Evolutionary conservation across 2,329 filamentous ascomycete genomes (phyloP).

Genomic region (Xylaria sp.): DNA sequence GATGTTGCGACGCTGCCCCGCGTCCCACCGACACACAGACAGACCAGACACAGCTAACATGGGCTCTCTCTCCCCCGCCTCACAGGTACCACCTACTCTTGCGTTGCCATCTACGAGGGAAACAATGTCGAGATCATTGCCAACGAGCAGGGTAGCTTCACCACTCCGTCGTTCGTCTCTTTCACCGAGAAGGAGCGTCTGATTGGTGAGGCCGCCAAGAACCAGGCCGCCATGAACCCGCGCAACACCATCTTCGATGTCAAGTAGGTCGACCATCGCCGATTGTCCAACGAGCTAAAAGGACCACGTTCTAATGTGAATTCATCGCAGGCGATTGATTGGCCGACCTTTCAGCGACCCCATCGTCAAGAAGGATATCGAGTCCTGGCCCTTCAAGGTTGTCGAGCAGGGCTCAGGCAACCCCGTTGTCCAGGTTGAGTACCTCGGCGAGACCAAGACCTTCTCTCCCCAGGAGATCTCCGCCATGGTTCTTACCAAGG

Average conservation of each 20-base stretch:
- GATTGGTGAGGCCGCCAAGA: constrained; percentile 99
- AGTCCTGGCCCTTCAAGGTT: constrained; percentile 99
- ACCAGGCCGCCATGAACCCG: constrained; percentile 99
- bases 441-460: constrained; percentile 91
- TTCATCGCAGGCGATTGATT: constrained; percentile 82
- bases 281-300: not conserved
- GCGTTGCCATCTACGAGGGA: constrained; percentile 99
- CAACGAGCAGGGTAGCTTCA: constrained; percentile 99
- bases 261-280: constrained; percentile 73
- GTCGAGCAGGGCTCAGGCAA: constrained; percentile 76
- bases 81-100: constrained; percentile 98
- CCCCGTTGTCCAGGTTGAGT: constrained; percentile 94
- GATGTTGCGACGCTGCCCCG: constrained; percentile 48
- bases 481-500: constrained; percentile 98
- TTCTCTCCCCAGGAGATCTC: constrained; percentile 99
- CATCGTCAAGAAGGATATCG: constrained; percentile 97
- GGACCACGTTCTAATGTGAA: constrained; percentile 14
- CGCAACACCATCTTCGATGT: constrained; percentile 98
- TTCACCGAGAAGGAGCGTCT: constrained; percentile 99
- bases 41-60: constrained; percentile 10
- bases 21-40: not conserved
- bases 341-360: constrained; percentile 95
- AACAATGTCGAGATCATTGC: constrained; percentile 99
- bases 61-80: constrained; percentile 24
- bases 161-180: constrained; percentile 97